Conservation (phyloP, 1,139 yeast genomes). For the Suhomyces atakaporum region DNA sequence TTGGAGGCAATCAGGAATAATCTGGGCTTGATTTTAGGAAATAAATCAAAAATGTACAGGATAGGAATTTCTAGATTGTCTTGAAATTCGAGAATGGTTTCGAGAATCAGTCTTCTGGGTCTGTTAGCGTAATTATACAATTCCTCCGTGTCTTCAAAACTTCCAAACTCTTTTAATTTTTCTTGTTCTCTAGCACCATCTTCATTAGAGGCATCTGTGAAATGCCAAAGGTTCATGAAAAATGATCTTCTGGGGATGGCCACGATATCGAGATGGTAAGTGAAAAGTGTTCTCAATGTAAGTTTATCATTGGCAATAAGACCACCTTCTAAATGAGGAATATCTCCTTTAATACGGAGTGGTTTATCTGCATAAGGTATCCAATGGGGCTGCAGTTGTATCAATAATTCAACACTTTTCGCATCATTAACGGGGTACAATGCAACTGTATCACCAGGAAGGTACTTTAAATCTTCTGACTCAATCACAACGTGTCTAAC, state of each 20-base stretch:
- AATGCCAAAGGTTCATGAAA: conserved; percentile 70
- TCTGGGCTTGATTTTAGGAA: conserved; percentile 80
- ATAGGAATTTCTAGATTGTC: conserved; percentile 70
- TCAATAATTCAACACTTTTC: conserved; percentile 61
- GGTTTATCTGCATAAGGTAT: conserved; percentile 63
- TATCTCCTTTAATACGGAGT: conserved; percentile 31
- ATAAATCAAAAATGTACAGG: conserved; percentile 68
- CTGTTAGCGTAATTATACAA: conserved; percentile 86
- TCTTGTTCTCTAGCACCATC: conserved; percentile 64
- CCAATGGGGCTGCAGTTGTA: conserved; percentile 75
- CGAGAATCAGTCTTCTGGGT: conserved; percentile 85
- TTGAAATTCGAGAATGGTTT: conserved; percentile 78
- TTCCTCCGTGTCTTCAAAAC: conserved; percentile 73
- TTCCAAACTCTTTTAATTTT: conserved; percentile 74
- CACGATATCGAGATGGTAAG: conserved; percentile 77
- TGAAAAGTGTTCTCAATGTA: conserved; percentile 72
- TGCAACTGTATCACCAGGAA: conserved; percentile 81
- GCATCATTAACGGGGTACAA: conserved; percentile 74
- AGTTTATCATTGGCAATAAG: conserved; percentile 45
- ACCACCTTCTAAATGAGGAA: conserved; percentile 55
- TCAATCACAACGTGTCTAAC: conserved; percentile 64
- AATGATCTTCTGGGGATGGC: conserved; percentile 85
- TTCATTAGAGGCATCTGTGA: conserved; percentile 55
- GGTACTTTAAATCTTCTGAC: conserved; percentile 36
- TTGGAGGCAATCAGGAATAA: conserved; percentile 78